Evolutionary conservation across 176 grass and related monocot species (phyloP).

Genomic region (Rhipidocladum racemiflorum): DNA sequence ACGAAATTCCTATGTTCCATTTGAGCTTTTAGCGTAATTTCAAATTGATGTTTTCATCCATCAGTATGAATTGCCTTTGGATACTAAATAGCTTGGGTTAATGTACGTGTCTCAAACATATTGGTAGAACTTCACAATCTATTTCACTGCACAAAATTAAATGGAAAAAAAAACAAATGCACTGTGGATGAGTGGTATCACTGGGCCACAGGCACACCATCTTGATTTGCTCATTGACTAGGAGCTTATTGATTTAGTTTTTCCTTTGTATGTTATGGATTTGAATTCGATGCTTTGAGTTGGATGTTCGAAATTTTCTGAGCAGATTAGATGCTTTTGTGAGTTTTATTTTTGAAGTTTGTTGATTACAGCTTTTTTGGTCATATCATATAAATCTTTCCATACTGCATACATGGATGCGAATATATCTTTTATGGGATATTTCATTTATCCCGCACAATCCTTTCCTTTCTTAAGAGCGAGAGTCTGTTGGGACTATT

Average conservation of each 20-base stretch:
- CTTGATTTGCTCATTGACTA: neutral
- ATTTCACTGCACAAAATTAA: neutral
- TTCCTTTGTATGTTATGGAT: neutral
- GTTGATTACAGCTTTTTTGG: neutral
- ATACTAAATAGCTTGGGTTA: constrained; percentile 5
- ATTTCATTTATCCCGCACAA: constrained; percentile 8
- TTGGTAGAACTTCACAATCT: neutral
- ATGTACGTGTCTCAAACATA: constrained; percentile 1
- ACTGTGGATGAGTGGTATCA: neutral
- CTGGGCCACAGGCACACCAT: neutral
- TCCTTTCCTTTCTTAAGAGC: constrained; percentile 17
- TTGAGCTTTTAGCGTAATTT: neutral
- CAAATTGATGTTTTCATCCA: neutral
- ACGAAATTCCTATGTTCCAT: neutral
- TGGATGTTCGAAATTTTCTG: neutral
- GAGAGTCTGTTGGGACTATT: neutral
- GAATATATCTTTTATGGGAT: neutral
- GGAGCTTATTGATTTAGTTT: neutral
- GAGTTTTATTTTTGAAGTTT: neutral
- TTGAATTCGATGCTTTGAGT: neutral
- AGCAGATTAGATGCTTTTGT: neutral
- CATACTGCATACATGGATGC: neutral
- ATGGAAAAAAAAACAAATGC: neutral
- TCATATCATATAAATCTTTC: neutral
- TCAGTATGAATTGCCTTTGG: neutral